A percentile compares a stretch with the other conserved stretches of the same genome.
These are phyloP conservation scores for Sesbania bispinosa DNA, from an alignment of 306 rosid genomes.

Conservation along the genomic window DNA sequence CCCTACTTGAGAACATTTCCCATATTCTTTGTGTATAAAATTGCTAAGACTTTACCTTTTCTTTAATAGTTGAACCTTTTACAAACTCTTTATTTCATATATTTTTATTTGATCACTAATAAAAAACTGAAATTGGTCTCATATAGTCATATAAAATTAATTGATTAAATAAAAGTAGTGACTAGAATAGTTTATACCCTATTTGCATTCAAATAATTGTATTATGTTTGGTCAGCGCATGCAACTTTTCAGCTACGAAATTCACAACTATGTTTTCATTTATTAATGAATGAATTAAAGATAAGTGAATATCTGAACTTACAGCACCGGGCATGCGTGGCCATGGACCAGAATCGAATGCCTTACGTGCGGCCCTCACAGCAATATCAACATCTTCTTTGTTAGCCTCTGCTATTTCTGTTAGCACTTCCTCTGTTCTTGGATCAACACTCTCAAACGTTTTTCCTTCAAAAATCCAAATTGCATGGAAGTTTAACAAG, in stretches of 20 bases:
- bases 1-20: neutral
- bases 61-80: neutral
- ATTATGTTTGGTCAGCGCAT: too few species aligned
- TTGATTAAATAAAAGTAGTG: too few species aligned
- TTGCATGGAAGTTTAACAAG: neutral
- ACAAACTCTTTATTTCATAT: too few species aligned
- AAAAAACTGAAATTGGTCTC: too few species aligned
- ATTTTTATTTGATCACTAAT: too few species aligned
- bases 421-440: conserved; percentile 71
- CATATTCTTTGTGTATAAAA: neutral
- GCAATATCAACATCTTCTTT: conserved; percentile 81
- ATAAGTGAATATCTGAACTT: conserved; percentile 19
- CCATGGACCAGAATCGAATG: conserved; percentile 91
- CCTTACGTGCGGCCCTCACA: conserved; percentile 76
- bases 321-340: conserved; percentile 81
- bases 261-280: too few species aligned
- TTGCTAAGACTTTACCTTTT: neutral
- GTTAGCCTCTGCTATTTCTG: conserved; percentile 63
- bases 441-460: conserved; percentile 84
- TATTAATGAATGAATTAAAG: too few species aligned
- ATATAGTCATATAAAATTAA: too few species aligned
- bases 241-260: too few species aligned
- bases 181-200: too few species aligned
- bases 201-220: too few species aligned
- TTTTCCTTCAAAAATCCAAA: conserved; percentile 43